These are phyloP conservation scores for Geranomyces michiganensis DNA, from an alignment of 192 early-diverging fungal genomes.

Conservation along the genomic window DNA sequence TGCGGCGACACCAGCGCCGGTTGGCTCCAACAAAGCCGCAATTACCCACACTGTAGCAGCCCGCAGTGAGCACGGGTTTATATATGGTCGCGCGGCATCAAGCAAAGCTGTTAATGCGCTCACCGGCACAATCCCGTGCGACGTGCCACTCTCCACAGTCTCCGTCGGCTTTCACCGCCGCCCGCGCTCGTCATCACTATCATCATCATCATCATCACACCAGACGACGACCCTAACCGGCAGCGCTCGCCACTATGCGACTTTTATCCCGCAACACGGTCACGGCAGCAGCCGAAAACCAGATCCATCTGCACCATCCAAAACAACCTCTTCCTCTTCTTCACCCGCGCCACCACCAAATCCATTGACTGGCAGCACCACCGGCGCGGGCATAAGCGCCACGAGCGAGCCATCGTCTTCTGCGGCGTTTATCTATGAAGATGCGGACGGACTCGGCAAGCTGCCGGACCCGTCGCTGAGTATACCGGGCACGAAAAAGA, in stretches of 20 bases:
- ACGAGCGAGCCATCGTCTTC: neutral
- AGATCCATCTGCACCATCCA: too few relatives aligned
- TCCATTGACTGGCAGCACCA: too few relatives aligned
- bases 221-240: neutral
- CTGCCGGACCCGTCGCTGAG: constrained; percentile 5
- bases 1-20: neutral
- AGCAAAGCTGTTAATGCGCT: neutral
- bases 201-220: too few relatives aligned
- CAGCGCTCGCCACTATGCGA: neutral
- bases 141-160: neutral
- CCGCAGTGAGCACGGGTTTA: neutral
- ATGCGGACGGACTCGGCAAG: neutral
- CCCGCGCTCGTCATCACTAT: too few relatives aligned
- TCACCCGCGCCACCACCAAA: too few relatives aligned
- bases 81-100: neutral
- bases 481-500: neutral
- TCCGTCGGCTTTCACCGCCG: too few relatives aligned
- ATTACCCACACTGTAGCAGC: neutral
- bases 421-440: constrained; percentile 1
- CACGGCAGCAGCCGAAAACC: too few relatives aligned
- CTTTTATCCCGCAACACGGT: too few relatives aligned
- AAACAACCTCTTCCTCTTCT: too few relatives aligned
- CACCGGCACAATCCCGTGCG: neutral
- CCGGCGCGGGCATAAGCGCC: neutral
- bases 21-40: neutral